Base-by-base conservation (phyloP, 306 rosid genomes). In the Dalbergia oliveri region DNA sequence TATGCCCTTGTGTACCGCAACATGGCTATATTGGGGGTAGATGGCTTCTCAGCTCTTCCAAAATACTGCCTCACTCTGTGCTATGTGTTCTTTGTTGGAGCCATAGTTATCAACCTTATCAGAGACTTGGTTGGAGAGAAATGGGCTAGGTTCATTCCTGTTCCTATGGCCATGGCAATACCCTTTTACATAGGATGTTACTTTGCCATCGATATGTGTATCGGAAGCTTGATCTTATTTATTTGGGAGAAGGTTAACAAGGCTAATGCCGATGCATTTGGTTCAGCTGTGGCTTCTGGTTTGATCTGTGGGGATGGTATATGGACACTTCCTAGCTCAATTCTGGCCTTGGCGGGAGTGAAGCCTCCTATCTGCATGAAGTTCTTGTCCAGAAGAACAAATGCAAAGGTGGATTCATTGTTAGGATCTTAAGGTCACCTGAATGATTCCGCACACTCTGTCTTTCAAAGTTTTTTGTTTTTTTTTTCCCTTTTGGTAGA, bases 81-180 rank as follows among this genome's bases (percentile, higher is more conserved):
- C 81, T 54, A 3, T 12, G 73, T 1, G 1, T 84, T 87, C 58
- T 87, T 87, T 51, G 23, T 4, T 12, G 83, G 7, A 11, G 87
- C 90, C 49, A 72, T 87, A 60, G 8, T 62, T 3, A 82, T 87
- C 31, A 76, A 85, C 35, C 73, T 79, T 15, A 10, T 66, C 9
- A 80, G 90, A 35, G 90, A 87, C 57, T 6, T 68, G 35, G 70
- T 57, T 16, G 79, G 83, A 13, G 39, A 72, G 23, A 84, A 80
- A 19, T 53, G 80, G 80, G 56, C 88, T 4, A 56, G 51, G 0
- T 87, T 66, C 65, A 84, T 87, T 66, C 90, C 90, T 26, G 72
- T 87, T 61, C 90, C 90, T 31, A 87, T 84, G 88, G 90, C 90
- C 49, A 82, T 87, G 85, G 90, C 90, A 26, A 84, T 87, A 75